Conservation (phyloP, 768 basidiomycete genomes). For the Suillus tomentosus region DNA sequence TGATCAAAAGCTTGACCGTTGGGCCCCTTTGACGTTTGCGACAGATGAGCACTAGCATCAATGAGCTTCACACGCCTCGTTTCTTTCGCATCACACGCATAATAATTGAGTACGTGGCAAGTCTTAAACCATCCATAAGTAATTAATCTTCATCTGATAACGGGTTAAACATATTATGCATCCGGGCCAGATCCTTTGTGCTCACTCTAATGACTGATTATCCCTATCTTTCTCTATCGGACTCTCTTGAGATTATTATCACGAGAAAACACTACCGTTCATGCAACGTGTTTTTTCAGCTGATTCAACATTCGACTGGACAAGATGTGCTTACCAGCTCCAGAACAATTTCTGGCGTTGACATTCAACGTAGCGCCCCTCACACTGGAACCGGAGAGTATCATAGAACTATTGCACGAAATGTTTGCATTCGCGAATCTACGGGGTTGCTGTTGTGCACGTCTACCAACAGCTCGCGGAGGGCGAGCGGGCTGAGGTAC, state of each 20-base stretch:
- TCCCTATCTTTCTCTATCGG: not conserved
- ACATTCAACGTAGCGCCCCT: constrained; percentile 1
- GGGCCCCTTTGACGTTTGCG: too few species aligned
- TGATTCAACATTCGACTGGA: not conserved
- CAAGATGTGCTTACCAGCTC: not conserved
- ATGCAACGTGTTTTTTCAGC: not conserved
- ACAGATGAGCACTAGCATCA: too few species aligned
- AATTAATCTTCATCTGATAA: too few species aligned
- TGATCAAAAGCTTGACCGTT: too few species aligned
- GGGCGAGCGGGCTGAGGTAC: not conserved
- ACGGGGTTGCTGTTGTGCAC: not conserved
- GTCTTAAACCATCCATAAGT: too few species aligned
- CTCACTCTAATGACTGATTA: too few species aligned
- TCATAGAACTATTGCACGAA: not conserved
- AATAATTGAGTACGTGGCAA: too few species aligned
- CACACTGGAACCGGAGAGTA: not conserved
- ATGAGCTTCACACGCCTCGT: too few species aligned
- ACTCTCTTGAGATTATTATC: too few species aligned
- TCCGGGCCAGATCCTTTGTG: not conserved
- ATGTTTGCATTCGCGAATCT: not conserved
- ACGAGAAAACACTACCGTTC: not conserved
- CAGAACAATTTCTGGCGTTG: not conserved
- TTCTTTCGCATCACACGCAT: too few species aligned
- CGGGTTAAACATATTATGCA: not conserved
- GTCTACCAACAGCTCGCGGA: not conserved